Evolutionary conservation across 2,329 filamentous ascomycete genomes (phyloP).

Genomic region (Cercospora zeae-maydis): DNA sequence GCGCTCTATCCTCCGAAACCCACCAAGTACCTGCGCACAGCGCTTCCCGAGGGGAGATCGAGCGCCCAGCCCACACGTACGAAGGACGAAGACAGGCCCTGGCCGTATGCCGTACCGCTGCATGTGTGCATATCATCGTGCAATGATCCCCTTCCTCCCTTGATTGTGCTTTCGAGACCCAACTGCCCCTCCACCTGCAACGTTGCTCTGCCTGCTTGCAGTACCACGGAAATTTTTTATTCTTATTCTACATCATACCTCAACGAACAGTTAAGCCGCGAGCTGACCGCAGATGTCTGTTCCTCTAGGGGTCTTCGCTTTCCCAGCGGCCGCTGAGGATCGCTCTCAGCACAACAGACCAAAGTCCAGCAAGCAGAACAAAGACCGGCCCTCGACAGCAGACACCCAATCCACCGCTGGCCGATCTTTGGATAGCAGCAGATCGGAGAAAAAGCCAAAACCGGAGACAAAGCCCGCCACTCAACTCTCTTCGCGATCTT

Average conservation of each 20-base stretch:
- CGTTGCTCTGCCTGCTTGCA: conserved; percentile 16
- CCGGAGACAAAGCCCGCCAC: conserved; percentile 14
- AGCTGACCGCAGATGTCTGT: conserved; percentile 30
- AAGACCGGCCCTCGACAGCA: conserved; percentile 8
- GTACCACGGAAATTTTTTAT: conserved; percentile 18
- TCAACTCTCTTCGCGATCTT: conserved; percentile 21
- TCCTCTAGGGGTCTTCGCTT: conserved; percentile 26
- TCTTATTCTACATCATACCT: conserved; percentile 19
- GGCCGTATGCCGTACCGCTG: conserved; percentile 5
- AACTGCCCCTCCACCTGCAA: conserved; percentile 8
- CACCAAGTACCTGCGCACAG: conserved; percentile 10
- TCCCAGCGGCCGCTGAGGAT: conserved; percentile 23
- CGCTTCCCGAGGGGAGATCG: conserved; percentile 9
- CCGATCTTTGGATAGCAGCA: conserved; percentile 19
- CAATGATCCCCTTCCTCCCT: conserved; percentile 11
- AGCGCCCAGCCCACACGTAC: conserved; percentile 15
- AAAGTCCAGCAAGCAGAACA: conserved; percentile 16
- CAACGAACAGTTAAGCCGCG: conserved; percentile 22
- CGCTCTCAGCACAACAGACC: conserved; percentile 13
- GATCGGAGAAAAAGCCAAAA: conserved; percentile 16
- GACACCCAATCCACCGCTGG: conserved; percentile 14
- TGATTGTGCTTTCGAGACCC: conserved; percentile 11
- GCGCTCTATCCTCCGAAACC: conserved; percentile 14
- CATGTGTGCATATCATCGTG: conserved; percentile 6
- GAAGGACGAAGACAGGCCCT: conserved; percentile 6